Conservation (phyloP, 2,329 filamentous ascomycete genomes). For the Colletotrichum aenigma region DNA sequence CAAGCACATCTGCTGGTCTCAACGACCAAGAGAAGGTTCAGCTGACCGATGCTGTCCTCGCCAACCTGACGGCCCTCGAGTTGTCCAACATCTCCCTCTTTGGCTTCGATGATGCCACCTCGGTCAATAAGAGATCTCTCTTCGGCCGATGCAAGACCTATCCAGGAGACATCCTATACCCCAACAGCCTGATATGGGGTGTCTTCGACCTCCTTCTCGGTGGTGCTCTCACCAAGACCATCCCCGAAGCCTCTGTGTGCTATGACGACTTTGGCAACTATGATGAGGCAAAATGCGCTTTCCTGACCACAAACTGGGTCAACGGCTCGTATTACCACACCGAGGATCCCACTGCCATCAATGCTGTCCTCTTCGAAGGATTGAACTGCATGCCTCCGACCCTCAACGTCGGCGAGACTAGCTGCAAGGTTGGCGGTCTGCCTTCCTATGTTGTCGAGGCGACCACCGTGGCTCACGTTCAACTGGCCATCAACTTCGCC, state of each 20-base stretch:
- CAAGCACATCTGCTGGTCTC: neutral
- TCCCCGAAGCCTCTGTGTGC: conserved; percentile 35
- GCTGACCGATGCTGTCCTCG: conserved; percentile 37
- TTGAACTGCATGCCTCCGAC: conserved; percentile 28
- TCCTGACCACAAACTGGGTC: conserved; percentile 31
- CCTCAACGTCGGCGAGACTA: conserved; percentile 12
- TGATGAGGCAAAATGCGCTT: conserved; percentile 32
- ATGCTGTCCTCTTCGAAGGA: conserved; percentile 29
- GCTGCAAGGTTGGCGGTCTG: conserved; percentile 15
- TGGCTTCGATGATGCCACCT: conserved; percentile 29
- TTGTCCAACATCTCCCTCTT: conserved; percentile 35
- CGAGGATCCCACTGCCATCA: conserved; percentile 30
- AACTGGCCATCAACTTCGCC: conserved; percentile 43
- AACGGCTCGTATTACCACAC: conserved; percentile 28
- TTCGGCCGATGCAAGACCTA: conserved; percentile 35
- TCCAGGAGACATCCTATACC: conserved; percentile 35
- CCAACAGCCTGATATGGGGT: conserved; percentile 29
- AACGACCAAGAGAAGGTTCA: conserved; percentile 29
- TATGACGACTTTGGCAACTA: conserved; percentile 35
- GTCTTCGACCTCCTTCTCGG: conserved; percentile 39
- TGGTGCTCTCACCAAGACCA: conserved; percentile 31
- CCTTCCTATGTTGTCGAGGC: conserved; percentile 37
- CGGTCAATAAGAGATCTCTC: conserved; percentile 21
- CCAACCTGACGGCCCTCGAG: conserved; percentile 32
- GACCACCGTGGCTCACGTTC: conserved; percentile 36